Evolutionary conservation across 495 filamentous ascomycete species (phyloP).

Genomic region (Lindgomyces ingoldianus): DNA sequence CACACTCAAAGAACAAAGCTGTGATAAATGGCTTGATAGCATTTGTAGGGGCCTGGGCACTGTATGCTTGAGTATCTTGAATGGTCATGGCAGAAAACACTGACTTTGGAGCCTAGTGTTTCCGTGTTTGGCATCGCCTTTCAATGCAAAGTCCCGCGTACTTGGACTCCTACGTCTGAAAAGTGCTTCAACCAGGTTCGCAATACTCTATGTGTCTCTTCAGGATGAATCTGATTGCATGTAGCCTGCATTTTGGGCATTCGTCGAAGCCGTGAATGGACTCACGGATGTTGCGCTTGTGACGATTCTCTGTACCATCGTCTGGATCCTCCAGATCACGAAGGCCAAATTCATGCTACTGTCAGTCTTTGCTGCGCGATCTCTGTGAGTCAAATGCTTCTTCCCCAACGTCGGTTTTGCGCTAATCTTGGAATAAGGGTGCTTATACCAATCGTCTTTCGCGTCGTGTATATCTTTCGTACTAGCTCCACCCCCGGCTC

Average conservation of each 20-base stretch:
- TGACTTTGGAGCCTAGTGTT: neutral
- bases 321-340: conserved; percentile 4
- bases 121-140: conserved; percentile 14
- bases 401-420: neutral
- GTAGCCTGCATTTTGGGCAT: conserved; percentile 9
- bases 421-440: too few relatives aligned
- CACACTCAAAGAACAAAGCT: neutral
- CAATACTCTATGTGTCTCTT: neutral
- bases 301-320: neutral
- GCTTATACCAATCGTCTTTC: neutral
- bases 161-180: neutral
- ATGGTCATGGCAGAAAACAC: neutral
- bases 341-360: conserved; percentile 13
- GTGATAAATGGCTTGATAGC: neutral
- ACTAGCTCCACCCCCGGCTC: neutral
- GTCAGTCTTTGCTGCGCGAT: conserved; percentile 1
- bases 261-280: conserved; percentile 6
- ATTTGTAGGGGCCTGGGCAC: neutral
- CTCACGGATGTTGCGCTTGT: conserved; percentile 4
- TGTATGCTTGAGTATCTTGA: neutral
- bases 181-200: conserved; percentile 20
- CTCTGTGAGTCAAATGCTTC: conserved; percentile 1
- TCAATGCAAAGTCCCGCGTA: conserved; percentile 9
- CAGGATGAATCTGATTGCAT: neutral
- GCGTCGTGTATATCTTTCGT: conserved; percentile 1